phyloP scores from a whole-genome alignment of 768 basidiomycete genomes.

The Megacollybia marginata region DNA sequence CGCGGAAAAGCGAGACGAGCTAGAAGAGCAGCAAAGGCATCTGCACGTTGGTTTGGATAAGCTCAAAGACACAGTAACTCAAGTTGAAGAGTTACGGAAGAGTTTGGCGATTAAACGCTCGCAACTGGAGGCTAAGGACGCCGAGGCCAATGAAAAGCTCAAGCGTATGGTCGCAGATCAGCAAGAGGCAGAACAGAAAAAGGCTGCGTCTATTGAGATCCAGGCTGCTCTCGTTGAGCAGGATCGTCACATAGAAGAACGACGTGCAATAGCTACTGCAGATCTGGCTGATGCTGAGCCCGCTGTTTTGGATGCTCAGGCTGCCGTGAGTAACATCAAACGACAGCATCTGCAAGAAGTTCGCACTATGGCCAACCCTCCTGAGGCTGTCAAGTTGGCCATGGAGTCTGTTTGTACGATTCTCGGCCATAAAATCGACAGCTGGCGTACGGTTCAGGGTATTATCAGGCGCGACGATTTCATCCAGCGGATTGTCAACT shows the following conservation, averaged over 20 bases:
- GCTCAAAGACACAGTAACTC: conserved; percentile 88
- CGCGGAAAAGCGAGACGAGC: conserved; percentile 92
- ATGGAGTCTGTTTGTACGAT: conserved; percentile 99
- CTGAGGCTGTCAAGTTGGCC: conserved; percentile 93
- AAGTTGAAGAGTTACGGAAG: conserved; percentile 93
- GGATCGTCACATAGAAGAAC: conserved; percentile 82
- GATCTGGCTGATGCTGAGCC: conserved; percentile 98
- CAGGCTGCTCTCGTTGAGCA: conserved; percentile 91
- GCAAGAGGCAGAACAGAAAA: conserved; percentile 98
- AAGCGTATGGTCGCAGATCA: conserved; percentile 98
- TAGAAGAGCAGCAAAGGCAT: conserved; percentile 98
- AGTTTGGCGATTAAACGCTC: conserved; percentile 91
- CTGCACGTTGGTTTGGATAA: conserved; percentile 98
- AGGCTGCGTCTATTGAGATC: conserved; percentile 91
- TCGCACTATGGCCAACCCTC: conserved; percentile 95
- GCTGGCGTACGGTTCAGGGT: conserved; percentile 92
- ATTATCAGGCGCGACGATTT: conserved; percentile 97
- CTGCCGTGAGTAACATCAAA: conserved; percentile 97
- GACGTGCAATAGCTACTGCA: conserved; percentile 82
- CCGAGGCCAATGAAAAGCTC: conserved; percentile 94
- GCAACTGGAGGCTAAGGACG: conserved; percentile 88
- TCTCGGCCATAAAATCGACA: conserved; percentile 94
- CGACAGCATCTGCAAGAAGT: conserved; percentile 95
- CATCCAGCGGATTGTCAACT: conserved; percentile 91
- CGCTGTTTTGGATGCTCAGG: conserved; percentile 88